Conservation (phyloP, 371 early-diverging fungal species). For the Thermomucor indicae-seudaticae region DNA sequence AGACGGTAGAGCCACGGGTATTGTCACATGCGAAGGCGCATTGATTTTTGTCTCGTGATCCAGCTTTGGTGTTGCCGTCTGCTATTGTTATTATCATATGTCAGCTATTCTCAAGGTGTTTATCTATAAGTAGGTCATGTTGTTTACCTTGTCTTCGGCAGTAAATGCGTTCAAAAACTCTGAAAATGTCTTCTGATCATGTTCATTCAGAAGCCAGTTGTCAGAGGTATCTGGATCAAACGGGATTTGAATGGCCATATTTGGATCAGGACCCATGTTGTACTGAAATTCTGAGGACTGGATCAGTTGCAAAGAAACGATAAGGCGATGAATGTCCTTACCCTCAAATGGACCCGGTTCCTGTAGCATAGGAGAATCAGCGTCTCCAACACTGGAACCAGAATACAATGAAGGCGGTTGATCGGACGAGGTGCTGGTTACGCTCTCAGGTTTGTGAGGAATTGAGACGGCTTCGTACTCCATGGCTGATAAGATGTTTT, state of each 20-base stretch:
- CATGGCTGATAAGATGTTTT: no score
- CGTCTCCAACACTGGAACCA: slow-evolving; percentile 14
- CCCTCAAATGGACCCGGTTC: slow-evolving; percentile 13
- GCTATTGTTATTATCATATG: background rate
- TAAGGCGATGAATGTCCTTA: slow-evolving; percentile 1
- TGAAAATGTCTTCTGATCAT: slow-evolving; percentile 11
- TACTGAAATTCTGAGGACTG: slow-evolving; percentile 8
- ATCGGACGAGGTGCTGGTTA: slow-evolving; percentile 7
- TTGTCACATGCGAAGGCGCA: slow-evolving; percentile 4
- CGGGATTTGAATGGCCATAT: slow-evolving; percentile 14
- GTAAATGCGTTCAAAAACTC: slow-evolving; percentile 5
- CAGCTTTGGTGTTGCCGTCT: background rate
- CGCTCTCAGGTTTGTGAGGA: slow-evolving; percentile 10
- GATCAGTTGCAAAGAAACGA: background rate
- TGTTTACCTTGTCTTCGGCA: background rate
- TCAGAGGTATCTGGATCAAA: background rate
- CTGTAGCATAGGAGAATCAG: slow-evolving; percentile 8
- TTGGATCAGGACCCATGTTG: slow-evolving; percentile 7
- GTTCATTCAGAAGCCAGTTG: slow-evolving; percentile 1
- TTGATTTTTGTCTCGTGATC: no score
- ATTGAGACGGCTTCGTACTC: background rate
- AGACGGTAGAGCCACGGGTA: slow-evolving; percentile 3
- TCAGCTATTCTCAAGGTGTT: no score
- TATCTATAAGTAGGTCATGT: no score
- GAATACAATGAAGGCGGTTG: slow-evolving; percentile 14